phyloP scores from a whole-genome alignment of 805 yeast genomes.

The Metschnikowia bowlesiae region DNA sequence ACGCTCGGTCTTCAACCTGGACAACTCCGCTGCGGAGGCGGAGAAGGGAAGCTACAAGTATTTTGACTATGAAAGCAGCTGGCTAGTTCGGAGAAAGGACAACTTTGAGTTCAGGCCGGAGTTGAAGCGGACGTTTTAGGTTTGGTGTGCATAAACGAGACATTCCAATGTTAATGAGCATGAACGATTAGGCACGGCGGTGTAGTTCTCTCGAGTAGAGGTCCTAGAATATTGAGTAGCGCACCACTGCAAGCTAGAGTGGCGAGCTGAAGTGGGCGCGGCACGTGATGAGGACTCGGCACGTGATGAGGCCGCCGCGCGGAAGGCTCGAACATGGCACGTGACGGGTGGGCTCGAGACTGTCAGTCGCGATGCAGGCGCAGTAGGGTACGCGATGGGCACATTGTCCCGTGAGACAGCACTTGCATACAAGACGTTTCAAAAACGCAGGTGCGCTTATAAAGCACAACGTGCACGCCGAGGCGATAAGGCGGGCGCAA shows the following conservation, averaged over 20 bases:
- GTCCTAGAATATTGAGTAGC: background rate
- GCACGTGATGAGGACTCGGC: background rate
- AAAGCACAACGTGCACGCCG: background rate
- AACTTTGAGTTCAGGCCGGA: conserved; percentile 31
- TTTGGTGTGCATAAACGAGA: background rate
- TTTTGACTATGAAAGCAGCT: conserved; percentile 71
- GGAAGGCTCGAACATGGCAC: background rate
- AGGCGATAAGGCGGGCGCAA: background rate
- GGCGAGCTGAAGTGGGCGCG: too few relatives aligned
- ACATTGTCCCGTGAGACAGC: background rate
- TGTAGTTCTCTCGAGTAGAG: too few relatives aligned
- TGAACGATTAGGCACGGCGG: background rate
- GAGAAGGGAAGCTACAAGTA: conserved; percentile 57
- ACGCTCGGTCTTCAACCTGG: conserved; percentile 21
- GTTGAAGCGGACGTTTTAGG: conserved; percentile 26
- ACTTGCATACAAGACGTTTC: background rate
- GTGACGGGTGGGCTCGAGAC: background rate
- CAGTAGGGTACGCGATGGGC: background rate
- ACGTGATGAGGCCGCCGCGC: too few relatives aligned
- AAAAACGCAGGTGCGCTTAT: background rate
- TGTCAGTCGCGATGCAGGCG: background rate
- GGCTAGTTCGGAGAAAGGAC: conserved; percentile 46
- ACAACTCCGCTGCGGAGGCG: conserved; percentile 33
- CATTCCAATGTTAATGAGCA: background rate
- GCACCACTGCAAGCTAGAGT: too few relatives aligned